Base-by-base conservation (phyloP, 768 basidiomycete species). In the Coprinellus micaceus region DNA sequence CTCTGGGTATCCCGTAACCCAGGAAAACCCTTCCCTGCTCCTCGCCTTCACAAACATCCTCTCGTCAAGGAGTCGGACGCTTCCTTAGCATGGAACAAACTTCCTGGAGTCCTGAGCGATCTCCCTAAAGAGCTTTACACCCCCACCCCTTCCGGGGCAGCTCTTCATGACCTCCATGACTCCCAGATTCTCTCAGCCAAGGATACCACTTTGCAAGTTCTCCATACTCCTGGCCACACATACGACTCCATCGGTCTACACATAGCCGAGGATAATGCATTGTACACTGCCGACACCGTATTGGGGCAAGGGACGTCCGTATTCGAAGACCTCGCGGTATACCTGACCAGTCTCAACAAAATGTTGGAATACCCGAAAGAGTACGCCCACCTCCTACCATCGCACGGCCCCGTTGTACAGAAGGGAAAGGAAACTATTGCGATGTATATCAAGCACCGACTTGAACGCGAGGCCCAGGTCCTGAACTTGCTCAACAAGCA, bases 161-260 rank as follows among this genome's bases (percentile, higher is more conserved):
- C 73, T 0, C 76, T 89, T 56, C 87, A 91, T 54, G 80, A 84
- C 55, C 72, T 91, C 13, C 60, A 64, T 40, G 82, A 90, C 53
- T 71, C 69, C 0, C 88, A 91, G 64, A 65, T 69, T 2, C 64
- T 91, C 37, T 54, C 68, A 15, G 66, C 56, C 11, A 63, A 63
- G 2, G 47, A 60, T 9, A 58, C 62, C 10, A 63, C 74, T 17
- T 77, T 97, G 10, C 77, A 77, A 24, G 82, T 97, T 22, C 63
- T 98, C 0, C 86, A 92, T 66, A 86, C 91, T 0, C 96, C 96
- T 0, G 96, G 96, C 0, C 96, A 98, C 62, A 98, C 96, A 0
- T 63, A 73, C 45, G 96, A 98, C 68, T 94, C 91, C 2, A 80
- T 97, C 65, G 85, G 79, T 48, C 74, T 98, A 37, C 74, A 85